Base-by-base conservation (phyloP, 2,329 filamentous ascomycete genomes). In the Didymella arachidicola region DNA sequence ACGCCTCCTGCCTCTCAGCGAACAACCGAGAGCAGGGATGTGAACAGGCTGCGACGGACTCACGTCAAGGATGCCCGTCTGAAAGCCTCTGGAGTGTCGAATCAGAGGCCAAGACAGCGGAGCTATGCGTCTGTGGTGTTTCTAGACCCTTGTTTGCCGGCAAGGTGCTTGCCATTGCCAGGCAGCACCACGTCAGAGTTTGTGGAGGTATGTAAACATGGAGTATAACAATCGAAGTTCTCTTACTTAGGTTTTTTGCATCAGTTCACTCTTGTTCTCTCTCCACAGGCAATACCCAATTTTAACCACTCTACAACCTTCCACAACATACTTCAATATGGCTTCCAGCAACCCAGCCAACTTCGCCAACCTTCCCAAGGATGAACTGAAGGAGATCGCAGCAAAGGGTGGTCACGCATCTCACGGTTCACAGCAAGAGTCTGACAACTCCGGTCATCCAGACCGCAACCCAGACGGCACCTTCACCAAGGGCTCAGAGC, bases 321-420 rank as follows among this genome's bases (percentile, higher is more conserved):
- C 49, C 47, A 57, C 32, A 54, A 36, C 30, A 60, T 14, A 41
- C 11, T 47, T 41, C 67, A 60, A 47, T 19, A 78, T 78, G 76
- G 71, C 76, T 36, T 74, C 72, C 59, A 74, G 76, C 64, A 83
- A 83, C 74, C 80, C 81, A 32, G 78, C 74, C 57, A 84, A 84
- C 76, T 83, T 84, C 62, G 81, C 81, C 74, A 84, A 84, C 74
- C 79, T 80, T 38, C 76, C 81, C 58, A 81, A 79, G 51, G 80
- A 82, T 41, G 79, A 84, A 62, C 80, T 84, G 53, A 71, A 73
- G 29, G 79, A 79, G 55, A 82, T 83, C 54, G 81, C 80, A 14
- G 75, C 76, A 51, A 83, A 82, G 70, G 81, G 81, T n/a, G 81
- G 80, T 4, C 78, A 80, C 49, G 77, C 79, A 16, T 75, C 71